phyloP scores from a whole-genome alignment of 208 protist species.

The Tritrichomonas musculus region DNA sequence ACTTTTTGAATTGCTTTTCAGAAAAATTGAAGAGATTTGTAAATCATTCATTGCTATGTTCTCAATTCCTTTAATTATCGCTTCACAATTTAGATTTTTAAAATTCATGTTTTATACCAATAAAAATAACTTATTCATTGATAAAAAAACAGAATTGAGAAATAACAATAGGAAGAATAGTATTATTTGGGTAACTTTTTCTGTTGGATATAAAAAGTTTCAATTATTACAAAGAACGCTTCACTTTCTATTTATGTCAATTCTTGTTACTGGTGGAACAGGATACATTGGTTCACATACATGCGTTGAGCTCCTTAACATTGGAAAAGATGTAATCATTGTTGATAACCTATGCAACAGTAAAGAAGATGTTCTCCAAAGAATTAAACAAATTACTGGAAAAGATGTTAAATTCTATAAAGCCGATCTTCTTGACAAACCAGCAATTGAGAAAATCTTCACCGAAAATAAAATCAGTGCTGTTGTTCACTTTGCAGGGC shows the following conservation, averaged over 20 bases:
- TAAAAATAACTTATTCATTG: too few species aligned
- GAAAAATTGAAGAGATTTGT: too few species aligned
- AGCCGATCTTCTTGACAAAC: neutral
- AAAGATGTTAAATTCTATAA: constrained; percentile 48
- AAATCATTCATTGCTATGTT: too few species aligned
- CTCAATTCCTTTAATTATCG: too few species aligned
- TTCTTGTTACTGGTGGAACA: constrained; percentile 84
- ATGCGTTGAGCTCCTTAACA: constrained; percentile 71
- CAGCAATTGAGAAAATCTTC: neutral
- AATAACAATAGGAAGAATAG: too few species aligned
- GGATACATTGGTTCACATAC: constrained; percentile 95
- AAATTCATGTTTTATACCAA: too few species aligned
- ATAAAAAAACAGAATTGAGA: too few species aligned
- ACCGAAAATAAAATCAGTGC: constrained; percentile 34
- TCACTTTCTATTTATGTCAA: constrained; percentile 30
- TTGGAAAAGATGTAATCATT: constrained; percentile 73
- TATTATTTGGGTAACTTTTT: too few species aligned
- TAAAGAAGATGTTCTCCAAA: constrained; percentile 37
- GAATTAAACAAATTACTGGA: constrained; percentile 54
- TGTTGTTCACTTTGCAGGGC: constrained; percentile 51
- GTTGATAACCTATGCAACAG: constrained; percentile 76
- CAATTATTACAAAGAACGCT: too few species aligned
- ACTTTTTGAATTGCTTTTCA: too few species aligned
- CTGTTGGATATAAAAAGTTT: too few species aligned
- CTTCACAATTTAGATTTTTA: too few species aligned